Percentiles rank a stretch among this genome's conserved stretches.
Conservation (phyloP, 169 alveolate species). For the Perkinsus chesapeaki region DNA sequence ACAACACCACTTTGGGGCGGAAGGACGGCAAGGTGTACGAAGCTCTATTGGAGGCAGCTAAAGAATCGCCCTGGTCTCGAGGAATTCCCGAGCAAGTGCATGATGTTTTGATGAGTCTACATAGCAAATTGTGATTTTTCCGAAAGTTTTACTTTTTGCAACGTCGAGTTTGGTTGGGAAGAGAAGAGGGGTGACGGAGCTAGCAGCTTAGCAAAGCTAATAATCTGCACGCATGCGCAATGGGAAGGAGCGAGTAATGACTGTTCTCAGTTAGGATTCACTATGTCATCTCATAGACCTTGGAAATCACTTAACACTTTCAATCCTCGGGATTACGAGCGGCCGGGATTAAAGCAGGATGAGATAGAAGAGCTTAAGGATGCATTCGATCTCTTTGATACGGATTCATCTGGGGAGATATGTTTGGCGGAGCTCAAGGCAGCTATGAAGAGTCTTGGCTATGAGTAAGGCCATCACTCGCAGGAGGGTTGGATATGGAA, state of each 20-base stretch:
- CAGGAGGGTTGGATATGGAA: no score
- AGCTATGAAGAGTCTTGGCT: neutral
- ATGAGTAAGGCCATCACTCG: no score
- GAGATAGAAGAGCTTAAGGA: constrained; percentile 74
- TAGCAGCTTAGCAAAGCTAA: neutral
- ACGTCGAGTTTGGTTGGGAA: no score
- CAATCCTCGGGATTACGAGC: neutral
- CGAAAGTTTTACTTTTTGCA: neutral
- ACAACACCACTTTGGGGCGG: neutral
- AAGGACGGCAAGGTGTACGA: neutral
- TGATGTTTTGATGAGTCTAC: neutral
- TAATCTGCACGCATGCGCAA: neutral
- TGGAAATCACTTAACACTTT: neutral
- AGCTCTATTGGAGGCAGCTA: neutral
- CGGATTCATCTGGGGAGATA: constrained; percentile 50
- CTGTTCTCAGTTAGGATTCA: neutral
- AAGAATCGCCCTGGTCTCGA: neutral
- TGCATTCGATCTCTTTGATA: constrained; percentile 82
- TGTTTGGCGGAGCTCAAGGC: neutral
- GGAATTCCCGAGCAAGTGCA: neutral
- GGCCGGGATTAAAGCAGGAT: constrained; percentile 30
- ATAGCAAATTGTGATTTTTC: neutral
- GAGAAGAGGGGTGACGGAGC: neutral
- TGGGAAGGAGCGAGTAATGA: no score
- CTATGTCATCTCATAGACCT: neutral